These are phyloP conservation scores for Tricholoma matsutake DNA, from an alignment of 768 basidiomycete genomes.

Conservation along the genomic window DNA sequence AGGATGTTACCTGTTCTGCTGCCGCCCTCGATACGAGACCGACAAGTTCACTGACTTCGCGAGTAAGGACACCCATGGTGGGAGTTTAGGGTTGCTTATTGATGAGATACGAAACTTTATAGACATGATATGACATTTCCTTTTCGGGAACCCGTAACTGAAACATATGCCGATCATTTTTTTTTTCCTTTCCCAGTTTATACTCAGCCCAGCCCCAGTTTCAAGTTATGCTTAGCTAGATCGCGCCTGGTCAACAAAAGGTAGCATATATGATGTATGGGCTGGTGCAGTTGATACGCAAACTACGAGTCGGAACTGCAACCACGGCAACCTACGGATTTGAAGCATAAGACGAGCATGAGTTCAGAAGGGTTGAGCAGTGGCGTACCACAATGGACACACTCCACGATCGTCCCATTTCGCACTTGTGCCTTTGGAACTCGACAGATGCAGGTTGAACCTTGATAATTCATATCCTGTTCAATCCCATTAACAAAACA, in stretches of 20 bases:
- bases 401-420: conserved; percentile 89
- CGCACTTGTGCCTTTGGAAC: conserved; percentile 95
- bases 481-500: neutral
- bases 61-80: conserved; percentile 44
- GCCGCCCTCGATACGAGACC: conserved; percentile 43
- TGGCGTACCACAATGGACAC: conserved; percentile 90
- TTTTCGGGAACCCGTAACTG: neutral
- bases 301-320: conserved; percentile 83
- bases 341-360: conserved; percentile 7
- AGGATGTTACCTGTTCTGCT: conserved; percentile 40
- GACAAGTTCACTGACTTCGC: conserved; percentile 30
- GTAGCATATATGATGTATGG: neutral
- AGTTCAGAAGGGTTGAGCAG: conserved; percentile 3
- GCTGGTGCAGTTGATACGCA: conserved; percentile 20
- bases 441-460: conserved; percentile 95
- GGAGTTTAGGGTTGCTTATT: neutral
- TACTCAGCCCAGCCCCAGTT: too few species aligned
- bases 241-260: too few species aligned
- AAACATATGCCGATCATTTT: neutral
- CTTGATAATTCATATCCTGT: conserved; percentile 99
- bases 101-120: too few species aligned
- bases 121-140: neutral
- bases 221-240: neutral
- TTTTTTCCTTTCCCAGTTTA: too few species aligned
- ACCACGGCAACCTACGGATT: conserved; percentile 71